Conservation (phyloP, 257 asterid species). For the Agastache rugosa region DNA sequence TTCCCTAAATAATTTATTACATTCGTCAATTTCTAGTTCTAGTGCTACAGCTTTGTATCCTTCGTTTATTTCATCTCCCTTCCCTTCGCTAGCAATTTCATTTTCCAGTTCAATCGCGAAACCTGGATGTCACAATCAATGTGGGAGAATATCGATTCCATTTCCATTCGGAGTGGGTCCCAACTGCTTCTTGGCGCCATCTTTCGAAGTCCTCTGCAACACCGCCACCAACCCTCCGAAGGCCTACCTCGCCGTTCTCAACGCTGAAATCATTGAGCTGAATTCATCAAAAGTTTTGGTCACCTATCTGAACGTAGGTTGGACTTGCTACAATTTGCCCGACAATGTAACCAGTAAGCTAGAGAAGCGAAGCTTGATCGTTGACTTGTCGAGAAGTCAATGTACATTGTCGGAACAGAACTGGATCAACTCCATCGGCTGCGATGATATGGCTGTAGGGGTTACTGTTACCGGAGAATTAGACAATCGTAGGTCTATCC, state of each 20-base stretch:
- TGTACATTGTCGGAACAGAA: background rate
- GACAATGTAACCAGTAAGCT: background rate
- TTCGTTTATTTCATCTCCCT: background rate
- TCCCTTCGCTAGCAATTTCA: background rate
- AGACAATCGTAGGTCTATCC: background rate
- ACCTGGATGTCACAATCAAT: background rate
- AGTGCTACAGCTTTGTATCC: too few species aligned
- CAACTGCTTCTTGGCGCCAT: background rate
- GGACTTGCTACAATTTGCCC: background rate
- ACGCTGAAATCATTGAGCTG: background rate
- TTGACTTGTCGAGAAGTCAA: background rate
- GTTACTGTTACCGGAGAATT: background rate
- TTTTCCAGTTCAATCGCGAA: background rate
- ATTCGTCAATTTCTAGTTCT: too few species aligned
- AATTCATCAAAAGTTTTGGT: background rate
- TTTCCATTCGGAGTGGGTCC: conserved; percentile 1
- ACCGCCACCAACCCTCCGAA: background rate
- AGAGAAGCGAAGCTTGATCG: background rate
- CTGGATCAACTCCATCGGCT: background rate
- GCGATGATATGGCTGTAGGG: background rate
- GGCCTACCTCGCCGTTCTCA: background rate
- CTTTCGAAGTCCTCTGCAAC: background rate
- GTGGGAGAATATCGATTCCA: background rate
- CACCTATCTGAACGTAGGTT: background rate
- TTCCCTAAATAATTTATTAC: too few species aligned